A percentile compares a stretch with the other conserved stretches of the same genome.
Evolutionary conservation across 108 stramenopile species (phyloP).

Genomic region (Mediolabrus comicus): DNA sequence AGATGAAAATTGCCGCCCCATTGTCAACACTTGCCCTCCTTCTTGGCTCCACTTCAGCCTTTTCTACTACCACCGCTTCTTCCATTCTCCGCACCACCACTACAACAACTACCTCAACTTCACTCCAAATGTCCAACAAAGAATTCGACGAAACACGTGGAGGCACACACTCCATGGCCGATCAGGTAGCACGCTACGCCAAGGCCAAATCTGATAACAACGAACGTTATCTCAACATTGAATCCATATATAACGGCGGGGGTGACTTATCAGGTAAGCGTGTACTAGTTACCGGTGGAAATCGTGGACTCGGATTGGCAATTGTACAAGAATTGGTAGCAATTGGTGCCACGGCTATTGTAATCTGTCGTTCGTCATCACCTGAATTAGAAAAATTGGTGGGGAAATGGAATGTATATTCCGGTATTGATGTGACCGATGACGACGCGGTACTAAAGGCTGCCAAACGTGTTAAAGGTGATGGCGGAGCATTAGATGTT

Average conservation of each 20-base stretch:
- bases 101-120: background rate
- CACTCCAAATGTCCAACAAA: background rate
- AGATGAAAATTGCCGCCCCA: background rate
- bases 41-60: background rate
- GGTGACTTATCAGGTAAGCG: constrained; percentile 67
- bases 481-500: constrained; percentile 75
- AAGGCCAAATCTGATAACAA: constrained; percentile 67
- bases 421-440: constrained; percentile 84
- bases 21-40: background rate
- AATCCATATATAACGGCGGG: constrained; percentile 62
- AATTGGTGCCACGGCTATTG: constrained; percentile 78
- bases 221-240: constrained; percentile 70
- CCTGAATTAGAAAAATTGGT: constrained; percentile 62
- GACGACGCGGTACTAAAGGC: constrained; percentile 69
- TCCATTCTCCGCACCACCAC: background rate
- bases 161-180: constrained; percentile 71
- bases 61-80: background rate
- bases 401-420: constrained; percentile 72
- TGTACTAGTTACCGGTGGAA: constrained; percentile 87
- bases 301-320: constrained; percentile 83
- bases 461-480: constrained; percentile 58
- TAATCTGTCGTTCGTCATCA: constrained; percentile 59
- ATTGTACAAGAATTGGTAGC: constrained; percentile 75
- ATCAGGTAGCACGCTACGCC: constrained; percentile 74
- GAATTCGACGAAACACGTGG: constrained; percentile 72